Evolutionary conservation across 306 rosid genomes (phyloP).

Genomic region (Cicer bijugum): DNA sequence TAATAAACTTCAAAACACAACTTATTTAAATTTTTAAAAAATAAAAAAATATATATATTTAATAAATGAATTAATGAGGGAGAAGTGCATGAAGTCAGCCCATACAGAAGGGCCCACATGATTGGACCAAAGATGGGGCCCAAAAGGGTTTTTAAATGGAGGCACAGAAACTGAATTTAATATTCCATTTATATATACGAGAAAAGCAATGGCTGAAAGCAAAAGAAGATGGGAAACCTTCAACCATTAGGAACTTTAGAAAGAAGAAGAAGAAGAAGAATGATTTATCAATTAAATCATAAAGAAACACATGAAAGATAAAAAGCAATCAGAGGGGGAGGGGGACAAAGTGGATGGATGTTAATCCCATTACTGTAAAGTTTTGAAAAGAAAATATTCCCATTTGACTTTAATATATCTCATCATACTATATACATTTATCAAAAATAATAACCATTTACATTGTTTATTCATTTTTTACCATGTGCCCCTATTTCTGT

Average conservation of each 20-base stretch:
- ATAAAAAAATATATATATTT: too few relatives aligned
- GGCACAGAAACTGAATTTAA: constrained; percentile 49
- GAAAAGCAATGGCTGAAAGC: constrained; percentile 69
- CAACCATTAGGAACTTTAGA: constrained; percentile 51
- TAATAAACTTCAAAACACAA: too few relatives aligned
- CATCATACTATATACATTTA: constrained; percentile 46
- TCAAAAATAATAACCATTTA: constrained; percentile 1
- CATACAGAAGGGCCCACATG: constrained; percentile 63
- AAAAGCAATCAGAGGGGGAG: constrained; percentile 46
- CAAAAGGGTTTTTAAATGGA: constrained; percentile 46
- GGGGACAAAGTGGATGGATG: constrained; percentile 97
- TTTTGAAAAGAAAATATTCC: constrained; percentile 55
- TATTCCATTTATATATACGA: constrained; percentile 57
- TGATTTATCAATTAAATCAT: constrained; percentile 35
- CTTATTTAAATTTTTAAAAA: too few relatives aligned
- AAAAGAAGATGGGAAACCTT: constrained; percentile 62
- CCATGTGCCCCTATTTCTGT: constrained; percentile 6
- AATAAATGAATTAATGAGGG: background rate
- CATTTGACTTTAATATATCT: constrained; percentile 71
- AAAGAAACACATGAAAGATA: constrained; percentile 41
- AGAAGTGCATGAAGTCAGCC: constrained; percentile 47
- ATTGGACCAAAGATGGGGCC: constrained; percentile 69
- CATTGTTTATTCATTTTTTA: constrained; percentile 21
- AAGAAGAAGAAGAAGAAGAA: constrained; percentile 14
- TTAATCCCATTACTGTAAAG: constrained; percentile 76